Conservation (phyloP, 1,139 yeast species). For the Hansenula anomala region DNA sequence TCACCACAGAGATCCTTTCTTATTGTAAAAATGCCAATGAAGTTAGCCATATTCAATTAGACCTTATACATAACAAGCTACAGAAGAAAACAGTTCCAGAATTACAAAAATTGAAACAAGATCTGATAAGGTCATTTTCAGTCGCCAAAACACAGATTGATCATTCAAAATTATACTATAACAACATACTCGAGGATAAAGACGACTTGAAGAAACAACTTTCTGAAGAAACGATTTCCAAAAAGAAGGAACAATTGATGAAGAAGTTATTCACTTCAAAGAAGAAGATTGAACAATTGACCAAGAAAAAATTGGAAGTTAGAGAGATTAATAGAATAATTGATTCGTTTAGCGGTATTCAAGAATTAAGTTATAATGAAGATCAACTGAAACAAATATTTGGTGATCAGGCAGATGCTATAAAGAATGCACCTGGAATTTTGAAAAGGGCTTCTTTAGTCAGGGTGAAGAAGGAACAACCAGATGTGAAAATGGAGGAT, state of each 20-base stretch:
- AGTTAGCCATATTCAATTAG: not conserved
- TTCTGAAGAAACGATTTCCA: constrained; percentile 6
- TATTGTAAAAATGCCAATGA: not conserved
- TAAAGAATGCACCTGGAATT: constrained; percentile 2
- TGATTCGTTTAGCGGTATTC: constrained; percentile 1
- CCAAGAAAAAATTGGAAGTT: constrained; percentile 12
- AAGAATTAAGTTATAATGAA: constrained; percentile 4
- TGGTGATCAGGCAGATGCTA: constrained; percentile 9
- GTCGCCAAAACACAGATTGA: constrained; percentile 6
- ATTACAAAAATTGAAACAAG: constrained; percentile 5
- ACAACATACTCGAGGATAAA: constrained; percentile 3
- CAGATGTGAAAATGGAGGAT: constrained; percentile 6
- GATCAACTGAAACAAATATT: constrained; percentile 12
- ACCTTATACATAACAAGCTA: not conserved
- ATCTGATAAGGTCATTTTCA: not conserved
- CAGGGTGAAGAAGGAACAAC: not conserved
- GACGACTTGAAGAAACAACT: constrained; percentile 1
- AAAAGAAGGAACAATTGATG: constrained; percentile 7
- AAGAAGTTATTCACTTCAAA: constrained; percentile 8
- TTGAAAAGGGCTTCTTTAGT: not conserved
- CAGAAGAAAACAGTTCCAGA: not conserved
- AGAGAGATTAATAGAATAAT: constrained; percentile 12
- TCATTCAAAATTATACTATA: constrained; percentile 10
- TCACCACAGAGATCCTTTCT: not conserved
- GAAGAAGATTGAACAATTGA: constrained; percentile 11